Evolutionary conservation across 805 yeast species (phyloP).

Genomic region (Candida krabiensis): DNA sequence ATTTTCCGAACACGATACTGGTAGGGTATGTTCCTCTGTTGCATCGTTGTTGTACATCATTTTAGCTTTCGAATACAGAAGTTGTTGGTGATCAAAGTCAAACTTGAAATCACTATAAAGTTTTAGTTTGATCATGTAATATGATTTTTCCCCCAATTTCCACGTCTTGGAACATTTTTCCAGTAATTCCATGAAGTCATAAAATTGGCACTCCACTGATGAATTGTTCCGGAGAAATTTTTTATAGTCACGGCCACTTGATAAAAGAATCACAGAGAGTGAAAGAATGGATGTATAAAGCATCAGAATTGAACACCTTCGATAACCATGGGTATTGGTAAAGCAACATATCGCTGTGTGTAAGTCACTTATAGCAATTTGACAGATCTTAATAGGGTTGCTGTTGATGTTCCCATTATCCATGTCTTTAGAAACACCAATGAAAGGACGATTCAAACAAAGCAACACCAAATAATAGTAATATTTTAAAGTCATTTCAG

Average conservation of each 20-base stretch:
- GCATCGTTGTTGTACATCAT: too few species aligned
- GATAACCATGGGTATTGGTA: conserved; percentile 38
- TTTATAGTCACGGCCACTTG: conserved; percentile 17
- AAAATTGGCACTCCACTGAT: conserved; percentile 29
- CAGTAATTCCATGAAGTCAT: conserved; percentile 41
- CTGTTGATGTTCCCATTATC: background rate
- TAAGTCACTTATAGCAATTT: conserved; percentile 42
- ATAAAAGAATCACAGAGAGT: conserved; percentile 12
- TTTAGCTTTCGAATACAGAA: too few species aligned
- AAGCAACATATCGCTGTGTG: conserved; percentile 39
- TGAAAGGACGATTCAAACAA: conserved; percentile 62
- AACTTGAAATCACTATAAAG: conserved; percentile 21
- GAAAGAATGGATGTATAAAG: conserved; percentile 46
- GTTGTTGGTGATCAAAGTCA: conserved; percentile 14
- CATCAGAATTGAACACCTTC: conserved; percentile 44
- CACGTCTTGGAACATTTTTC: conserved; percentile 45
- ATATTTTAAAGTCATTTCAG: conserved; percentile 48
- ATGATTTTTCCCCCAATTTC: conserved; percentile 48
- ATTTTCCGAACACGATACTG: too few species aligned
- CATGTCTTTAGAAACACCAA: conserved; percentile 35
- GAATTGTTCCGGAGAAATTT: conserved; percentile 33
- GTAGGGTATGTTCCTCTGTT: too few species aligned
- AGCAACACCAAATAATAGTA: conserved; percentile 57
- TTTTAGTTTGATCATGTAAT: conserved; percentile 38
- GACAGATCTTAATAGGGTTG: conserved; percentile 29